Evolutionary conservation across 257 asterid species (phyloP), one percentile per base, ranked within the genome.

Genomic region (Ligustrum vulgare): DNA sequence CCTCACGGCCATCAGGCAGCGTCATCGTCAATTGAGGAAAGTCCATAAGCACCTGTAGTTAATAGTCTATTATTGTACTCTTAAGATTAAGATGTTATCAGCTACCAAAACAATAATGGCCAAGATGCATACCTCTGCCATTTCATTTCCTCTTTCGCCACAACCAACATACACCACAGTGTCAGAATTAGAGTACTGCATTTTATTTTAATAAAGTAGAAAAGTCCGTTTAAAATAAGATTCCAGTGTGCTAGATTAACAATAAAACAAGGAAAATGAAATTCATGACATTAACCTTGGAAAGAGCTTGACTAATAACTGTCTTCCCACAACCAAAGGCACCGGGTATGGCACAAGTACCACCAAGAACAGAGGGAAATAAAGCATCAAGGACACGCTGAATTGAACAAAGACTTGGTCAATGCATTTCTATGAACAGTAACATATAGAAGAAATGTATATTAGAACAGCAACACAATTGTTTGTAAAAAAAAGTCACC

Each of bases 311-410:
- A 93, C 99, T 95, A 80, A 95, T 93, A 75, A 95, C 98, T 49
- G 99, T 95, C 86, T 95, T 95, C 23, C 99, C 99, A 87, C 99
- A 95, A 77, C 99, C 98, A 89, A 95, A 95, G 33, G 99, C 99
- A 77, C 99, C 99, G 67, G 99, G 99, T 75, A 95, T 95, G 77
- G 99, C 99, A 91, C 99, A 95, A 78, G 99, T 95, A 82, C 99
- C 99, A 76, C 99, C 99, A 86, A 95, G 99, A 84, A 95, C 99
- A 0, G 99, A 95, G 43, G 99, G 99, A 80, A 95, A 95, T 10
- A 95, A 80, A 23, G 99, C 99, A 85, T 95, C 99, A 77, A 95
- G 99, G 81, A 95, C 99, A 79, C 99, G 97, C 99, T 95, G 89
- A 77, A 83, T 25, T 73, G 58, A 58, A 82, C 31, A 75, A 77